A percentile compares a stretch with the other conserved stretches of the same genome.
Conservation (phyloP, 805 yeast genomes). For the Naumovozyma dairenensis region DNA sequence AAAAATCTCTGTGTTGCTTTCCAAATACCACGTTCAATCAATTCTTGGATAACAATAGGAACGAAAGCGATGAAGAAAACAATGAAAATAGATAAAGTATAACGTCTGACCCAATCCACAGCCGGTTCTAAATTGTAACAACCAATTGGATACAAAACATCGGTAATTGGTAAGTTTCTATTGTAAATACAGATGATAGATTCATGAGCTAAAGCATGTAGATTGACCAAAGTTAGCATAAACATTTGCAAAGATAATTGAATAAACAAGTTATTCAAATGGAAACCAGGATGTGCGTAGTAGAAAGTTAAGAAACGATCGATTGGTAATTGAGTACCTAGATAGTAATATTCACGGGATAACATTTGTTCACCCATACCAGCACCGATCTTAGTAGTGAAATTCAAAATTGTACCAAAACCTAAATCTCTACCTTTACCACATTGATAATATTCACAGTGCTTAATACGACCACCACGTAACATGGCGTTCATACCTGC, state of each 20-base stretch:
- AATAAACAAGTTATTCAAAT: slow-evolving; percentile 69
- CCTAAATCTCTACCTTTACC: slow-evolving; percentile 89
- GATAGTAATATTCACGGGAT: slow-evolving; percentile 72
- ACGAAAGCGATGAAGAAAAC: slow-evolving; percentile 73
- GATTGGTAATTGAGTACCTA: slow-evolving; percentile 71
- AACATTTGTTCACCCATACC: slow-evolving; percentile 91
- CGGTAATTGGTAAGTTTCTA: slow-evolving; percentile 57
- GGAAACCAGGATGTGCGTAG: slow-evolving; percentile 84
- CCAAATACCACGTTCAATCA: slow-evolving; percentile 75
- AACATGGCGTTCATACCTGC: slow-evolving; percentile 79
- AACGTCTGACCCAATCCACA: slow-evolving; percentile 74
- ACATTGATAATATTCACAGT: slow-evolving; percentile 81
- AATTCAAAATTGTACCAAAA: slow-evolving; percentile 75
- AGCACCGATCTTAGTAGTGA: slow-evolving; percentile 83
- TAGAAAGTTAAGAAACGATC: slow-evolving; percentile 76
- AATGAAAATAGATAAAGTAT: slow-evolving; percentile 69
- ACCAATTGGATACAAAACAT: slow-evolving; percentile 54
- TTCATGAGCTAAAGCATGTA: slow-evolving; percentile 67
- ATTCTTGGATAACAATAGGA: slow-evolving; percentile 70
- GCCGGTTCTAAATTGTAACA: slow-evolving; percentile 69
- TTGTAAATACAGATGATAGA: slow-evolving; percentile 59
- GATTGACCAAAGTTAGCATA: slow-evolving; percentile 57
- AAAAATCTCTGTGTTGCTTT: slow-evolving; percentile 60
- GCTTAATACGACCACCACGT: slow-evolving; percentile 83
- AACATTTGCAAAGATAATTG: slow-evolving; percentile 66